These are phyloP conservation scores for Fusarium sp. DNA, from an alignment of 2,329 filamentous ascomycete species.

Conservation along the genomic window DNA sequence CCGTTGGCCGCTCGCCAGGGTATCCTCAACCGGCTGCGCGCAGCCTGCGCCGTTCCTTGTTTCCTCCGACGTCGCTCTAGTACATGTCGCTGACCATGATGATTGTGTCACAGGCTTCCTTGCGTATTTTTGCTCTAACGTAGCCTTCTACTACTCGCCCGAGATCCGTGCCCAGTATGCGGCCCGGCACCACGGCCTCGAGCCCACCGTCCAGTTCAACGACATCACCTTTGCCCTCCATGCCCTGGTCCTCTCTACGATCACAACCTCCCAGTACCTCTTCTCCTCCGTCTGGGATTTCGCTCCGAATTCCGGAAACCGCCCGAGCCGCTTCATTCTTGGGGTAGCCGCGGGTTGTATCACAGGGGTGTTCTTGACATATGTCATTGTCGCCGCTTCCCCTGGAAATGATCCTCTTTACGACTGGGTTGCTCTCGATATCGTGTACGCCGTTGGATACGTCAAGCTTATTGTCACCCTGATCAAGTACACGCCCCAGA, in stretches of 20 bases:
- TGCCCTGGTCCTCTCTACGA: slow-evolving; percentile 78
- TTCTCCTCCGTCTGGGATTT: slow-evolving; percentile 83
- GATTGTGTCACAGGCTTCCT: slow-evolving; percentile 70
- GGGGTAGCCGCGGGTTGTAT: slow-evolving; percentile 81
- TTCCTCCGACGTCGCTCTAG: slow-evolving; percentile 11
- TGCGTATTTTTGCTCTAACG: slow-evolving; percentile 83
- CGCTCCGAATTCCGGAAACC: slow-evolving; percentile 69
- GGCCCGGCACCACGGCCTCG: slow-evolving; percentile 79
- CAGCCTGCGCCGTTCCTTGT: neutral
- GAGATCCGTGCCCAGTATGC: slow-evolving; percentile 88
- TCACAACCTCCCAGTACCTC: slow-evolving; percentile 86
- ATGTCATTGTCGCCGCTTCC: slow-evolving; percentile 62
- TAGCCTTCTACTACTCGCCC: slow-evolving; percentile 84
- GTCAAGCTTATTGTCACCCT: slow-evolving; percentile 91
- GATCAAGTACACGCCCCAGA: slow-evolving; percentile 94
- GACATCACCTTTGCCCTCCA: slow-evolving; percentile 92
- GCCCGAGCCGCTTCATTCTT: slow-evolving; percentile 73
- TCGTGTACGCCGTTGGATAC: slow-evolving; percentile 81
- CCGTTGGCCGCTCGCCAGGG: slow-evolving; percentile 15
- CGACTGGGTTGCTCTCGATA: slow-evolving; percentile 75
- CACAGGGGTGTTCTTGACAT: slow-evolving; percentile 68
- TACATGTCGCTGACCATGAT: slow-evolving; percentile 33
- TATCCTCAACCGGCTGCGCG: slow-evolving; percentile 1
- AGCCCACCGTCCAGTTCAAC: slow-evolving; percentile 90
- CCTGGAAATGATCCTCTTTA: slow-evolving; percentile 56